These are phyloP conservation scores for Pseudovirgaria hyperparasitica DNA, from an alignment of 2,329 filamentous ascomycete genomes.

Conservation along the genomic window DNA sequence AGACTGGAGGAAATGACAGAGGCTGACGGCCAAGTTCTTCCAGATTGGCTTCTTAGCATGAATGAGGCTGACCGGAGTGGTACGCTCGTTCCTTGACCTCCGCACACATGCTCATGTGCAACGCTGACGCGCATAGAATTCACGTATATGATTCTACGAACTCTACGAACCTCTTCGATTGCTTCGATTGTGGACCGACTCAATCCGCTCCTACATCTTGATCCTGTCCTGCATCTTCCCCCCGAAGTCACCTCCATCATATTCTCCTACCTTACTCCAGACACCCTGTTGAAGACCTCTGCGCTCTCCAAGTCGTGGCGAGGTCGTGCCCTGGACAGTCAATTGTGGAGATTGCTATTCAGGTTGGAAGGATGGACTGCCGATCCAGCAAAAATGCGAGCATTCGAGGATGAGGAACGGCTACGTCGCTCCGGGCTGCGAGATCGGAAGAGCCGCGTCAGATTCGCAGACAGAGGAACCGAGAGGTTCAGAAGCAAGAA, in stretches of 20 bases:
- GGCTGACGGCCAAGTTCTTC: conserved; percentile 29
- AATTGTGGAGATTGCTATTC: conserved; percentile 78
- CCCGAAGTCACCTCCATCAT: conserved; percentile 85
- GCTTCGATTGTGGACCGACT: conserved; percentile 69
- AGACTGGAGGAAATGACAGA: conserved; percentile 12
- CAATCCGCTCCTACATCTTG: conserved; percentile 77
- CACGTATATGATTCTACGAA: conserved; percentile 63
- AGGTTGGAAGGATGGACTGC: conserved; percentile 76
- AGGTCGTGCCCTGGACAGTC: conserved; percentile 64
- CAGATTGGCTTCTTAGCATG: conserved; percentile 42
- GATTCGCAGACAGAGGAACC: conserved; percentile 32
- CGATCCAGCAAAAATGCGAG: conserved; percentile 48
- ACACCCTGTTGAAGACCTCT: conserved; percentile 68
- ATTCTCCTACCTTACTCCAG: conserved; percentile 70
- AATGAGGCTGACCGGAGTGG: conserved; percentile 43
- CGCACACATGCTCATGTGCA: not conserved
- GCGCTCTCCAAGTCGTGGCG: conserved; percentile 74
- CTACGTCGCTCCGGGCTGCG: conserved; percentile 22
- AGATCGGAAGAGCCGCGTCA: conserved; percentile 33
- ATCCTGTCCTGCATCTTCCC: conserved; percentile 76
- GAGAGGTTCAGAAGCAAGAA: conserved; percentile 41
- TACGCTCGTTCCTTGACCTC: conserved; percentile 23
- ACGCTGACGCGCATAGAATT: conserved; percentile 45
- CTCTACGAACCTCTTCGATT: conserved; percentile 67
- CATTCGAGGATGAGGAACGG: conserved; percentile 48